Percentiles rank a stretch among this genome's conserved stretches.
phyloP scores from a whole-genome alignment of 208 protist species.

The Trypanosoma lewisi region DNA sequence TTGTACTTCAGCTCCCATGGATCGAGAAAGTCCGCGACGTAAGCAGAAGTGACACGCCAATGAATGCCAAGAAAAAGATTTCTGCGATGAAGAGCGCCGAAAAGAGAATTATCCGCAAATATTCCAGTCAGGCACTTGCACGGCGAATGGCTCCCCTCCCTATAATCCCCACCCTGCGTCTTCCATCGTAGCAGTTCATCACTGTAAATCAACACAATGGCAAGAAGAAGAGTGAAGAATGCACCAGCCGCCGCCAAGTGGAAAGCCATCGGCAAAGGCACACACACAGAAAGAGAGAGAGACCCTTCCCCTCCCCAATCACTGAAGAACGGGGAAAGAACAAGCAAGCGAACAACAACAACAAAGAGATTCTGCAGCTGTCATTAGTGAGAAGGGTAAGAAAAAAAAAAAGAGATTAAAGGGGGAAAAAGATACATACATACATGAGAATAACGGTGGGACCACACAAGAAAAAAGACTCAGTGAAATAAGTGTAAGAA shows the following conservation, averaged over 20 bases:
- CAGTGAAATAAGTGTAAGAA: background rate
- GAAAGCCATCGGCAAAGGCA: background rate
- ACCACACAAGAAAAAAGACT: no score
- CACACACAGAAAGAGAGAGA: background rate
- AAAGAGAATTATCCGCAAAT: conserved; percentile 1
- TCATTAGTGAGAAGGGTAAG: background rate
- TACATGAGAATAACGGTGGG: background rate
- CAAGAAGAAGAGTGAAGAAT: background rate
- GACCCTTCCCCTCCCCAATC: background rate
- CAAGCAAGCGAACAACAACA: background rate
- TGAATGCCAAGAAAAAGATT: conserved; percentile 14
- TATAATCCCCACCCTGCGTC: background rate
- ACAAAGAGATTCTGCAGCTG: background rate
- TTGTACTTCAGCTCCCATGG: conserved; percentile 13
- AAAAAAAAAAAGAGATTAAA: background rate
- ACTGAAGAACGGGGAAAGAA: background rate
- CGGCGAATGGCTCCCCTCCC: background rate
- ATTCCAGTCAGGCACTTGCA: conserved; percentile 14
- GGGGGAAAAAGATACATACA: background rate
- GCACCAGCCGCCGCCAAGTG: background rate
- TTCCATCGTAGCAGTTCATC: background rate
- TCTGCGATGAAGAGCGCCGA: background rate
- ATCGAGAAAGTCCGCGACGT: background rate
- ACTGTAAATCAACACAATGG: background rate
- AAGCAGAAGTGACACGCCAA: background rate